Percentiles rank a stretch among this genome's conserved stretches.
Evolutionary conservation across 371 early-diverging fungal genomes (phyloP).

Genomic region (Actinomucor elegans): DNA sequence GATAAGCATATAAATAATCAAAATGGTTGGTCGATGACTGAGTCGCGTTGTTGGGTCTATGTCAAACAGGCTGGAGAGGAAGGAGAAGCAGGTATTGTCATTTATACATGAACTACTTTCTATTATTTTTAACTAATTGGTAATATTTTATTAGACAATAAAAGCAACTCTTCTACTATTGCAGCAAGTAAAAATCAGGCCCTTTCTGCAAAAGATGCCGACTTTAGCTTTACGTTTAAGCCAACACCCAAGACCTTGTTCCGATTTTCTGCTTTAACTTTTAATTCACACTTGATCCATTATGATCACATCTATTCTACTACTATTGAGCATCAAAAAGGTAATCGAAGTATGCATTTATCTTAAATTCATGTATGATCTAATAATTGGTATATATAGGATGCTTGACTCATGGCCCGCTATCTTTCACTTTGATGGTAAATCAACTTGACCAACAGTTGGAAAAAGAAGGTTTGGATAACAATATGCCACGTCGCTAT

Average conservation of each 20-base stretch:
- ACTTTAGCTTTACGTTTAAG: constrained; percentile 32
- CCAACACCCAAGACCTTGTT: constrained; percentile 73
- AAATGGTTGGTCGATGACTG: constrained; percentile 61
- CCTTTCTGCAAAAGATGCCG: too few relatives aligned
- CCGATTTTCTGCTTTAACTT: constrained; percentile 81
- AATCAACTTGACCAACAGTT: constrained; percentile 49
- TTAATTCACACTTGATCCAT: constrained; percentile 82
- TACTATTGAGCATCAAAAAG: constrained; percentile 68
- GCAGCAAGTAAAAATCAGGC: too few relatives aligned
- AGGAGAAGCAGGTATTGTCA: neutral
- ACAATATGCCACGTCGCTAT: too few relatives aligned
- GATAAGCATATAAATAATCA: constrained; percentile 60
- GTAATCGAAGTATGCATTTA: constrained; percentile 16
- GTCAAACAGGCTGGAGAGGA: constrained; percentile 25
- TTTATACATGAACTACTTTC: too few relatives aligned
- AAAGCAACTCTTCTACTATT: too few relatives aligned
- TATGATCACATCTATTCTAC: constrained; percentile 70
- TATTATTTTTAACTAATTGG: too few relatives aligned
- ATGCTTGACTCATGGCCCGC: constrained; percentile 76
- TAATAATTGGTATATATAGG: constrained; percentile 21
- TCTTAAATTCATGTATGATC: neutral
- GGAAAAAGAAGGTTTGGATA: too few relatives aligned
- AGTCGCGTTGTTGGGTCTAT: constrained; percentile 71
- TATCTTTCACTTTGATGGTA: constrained; percentile 70
- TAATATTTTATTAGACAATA: too few relatives aligned